A percentile compares a stretch with the other conserved stretches of the same genome.
Conservation (phyloP, 2,329 filamentous ascomycete genomes). For the Juglanconis oblonga region DNA sequence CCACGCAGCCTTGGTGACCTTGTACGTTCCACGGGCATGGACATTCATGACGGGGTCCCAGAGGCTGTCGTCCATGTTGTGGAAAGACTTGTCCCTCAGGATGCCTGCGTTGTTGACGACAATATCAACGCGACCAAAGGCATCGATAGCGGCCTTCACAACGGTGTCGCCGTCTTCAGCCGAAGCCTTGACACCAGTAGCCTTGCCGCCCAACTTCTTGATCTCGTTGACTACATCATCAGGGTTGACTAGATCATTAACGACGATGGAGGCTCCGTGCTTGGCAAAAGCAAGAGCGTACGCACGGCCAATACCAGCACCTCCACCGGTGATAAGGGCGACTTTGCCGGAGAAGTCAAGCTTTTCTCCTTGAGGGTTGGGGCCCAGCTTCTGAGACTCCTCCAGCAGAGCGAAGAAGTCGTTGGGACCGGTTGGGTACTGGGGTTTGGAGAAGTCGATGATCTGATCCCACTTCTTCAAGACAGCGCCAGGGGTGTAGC, state of each 20-base stretch:
- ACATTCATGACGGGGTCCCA: constrained; percentile 93
- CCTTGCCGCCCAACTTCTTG: constrained; percentile 82
- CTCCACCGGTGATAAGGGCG: constrained; percentile 82
- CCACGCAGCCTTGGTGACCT: constrained; percentile 96
- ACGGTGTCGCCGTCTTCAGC: constrained; percentile 90
- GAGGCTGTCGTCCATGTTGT: constrained; percentile 92
- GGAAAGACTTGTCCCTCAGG: constrained; percentile 94
- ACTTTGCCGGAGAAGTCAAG: constrained; percentile 83
- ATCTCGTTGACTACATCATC: constrained; percentile 91
- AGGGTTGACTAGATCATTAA: constrained; percentile 94
- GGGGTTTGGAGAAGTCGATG: constrained; percentile 78
- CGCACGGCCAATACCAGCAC: constrained; percentile 85
- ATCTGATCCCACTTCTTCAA: constrained; percentile 88
- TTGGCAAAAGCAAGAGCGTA: constrained; percentile 85
- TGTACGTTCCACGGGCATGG: constrained; percentile 92
- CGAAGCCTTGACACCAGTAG: constrained; percentile 88
- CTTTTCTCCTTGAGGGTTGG: constrained; percentile 69
- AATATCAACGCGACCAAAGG: constrained; percentile 90
- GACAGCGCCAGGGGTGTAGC: constrained; percentile 83
- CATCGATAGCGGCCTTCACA: constrained; percentile 89
- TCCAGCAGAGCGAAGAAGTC: constrained; percentile 87
- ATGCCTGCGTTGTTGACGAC: constrained; percentile 98
- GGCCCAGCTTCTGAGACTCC: constrained; percentile 73
- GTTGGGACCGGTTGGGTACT: constrained; percentile 79
- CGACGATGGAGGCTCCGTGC: constrained; percentile 78